Conservation (phyloP, 768 basidiomycete species). For the Butyriboletus loyo region DNA sequence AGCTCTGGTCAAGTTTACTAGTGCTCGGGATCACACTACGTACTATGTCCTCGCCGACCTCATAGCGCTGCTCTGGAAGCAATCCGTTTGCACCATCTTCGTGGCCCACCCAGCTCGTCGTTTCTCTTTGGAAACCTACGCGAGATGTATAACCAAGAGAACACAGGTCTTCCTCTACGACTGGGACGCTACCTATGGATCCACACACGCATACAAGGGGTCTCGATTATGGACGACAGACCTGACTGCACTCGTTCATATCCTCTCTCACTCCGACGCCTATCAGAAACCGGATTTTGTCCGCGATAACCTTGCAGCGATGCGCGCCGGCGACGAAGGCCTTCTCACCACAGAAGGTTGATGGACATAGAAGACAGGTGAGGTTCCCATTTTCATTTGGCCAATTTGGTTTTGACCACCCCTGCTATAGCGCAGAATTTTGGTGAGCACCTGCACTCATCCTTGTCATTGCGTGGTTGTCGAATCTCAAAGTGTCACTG, state of each 20-base stretch:
- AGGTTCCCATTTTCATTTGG: neutral
- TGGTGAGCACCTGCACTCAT: constrained; percentile 36
- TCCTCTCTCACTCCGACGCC: constrained; percentile 53
- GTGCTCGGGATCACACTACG: constrained; percentile 3
- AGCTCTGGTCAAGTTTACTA: neutral
- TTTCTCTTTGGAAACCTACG: constrained; percentile 52
- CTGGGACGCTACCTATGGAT: constrained; percentile 48
- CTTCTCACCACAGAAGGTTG: constrained; percentile 52
- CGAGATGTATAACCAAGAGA: constrained; percentile 58
- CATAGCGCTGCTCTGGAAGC: constrained; percentile 41
- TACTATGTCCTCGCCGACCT: constrained; percentile 35
- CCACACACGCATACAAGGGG: constrained; percentile 50
- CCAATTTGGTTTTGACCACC: constrained; percentile 1
- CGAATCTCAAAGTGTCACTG: neutral
- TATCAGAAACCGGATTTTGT: constrained; percentile 64
- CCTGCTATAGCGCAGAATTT: constrained; percentile 43
- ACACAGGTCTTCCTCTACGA: constrained; percentile 45
- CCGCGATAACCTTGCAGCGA: constrained; percentile 46
- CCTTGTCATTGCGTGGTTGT: neutral
- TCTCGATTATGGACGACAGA: constrained; percentile 58
- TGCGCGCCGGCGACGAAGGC: constrained; percentile 50
- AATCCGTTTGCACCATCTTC: constrained; percentile 47
- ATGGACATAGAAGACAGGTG: constrained; percentile 53
- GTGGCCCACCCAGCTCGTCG: constrained; percentile 44
- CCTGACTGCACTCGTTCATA: constrained; percentile 52